Evolutionary conservation across 352 stramenopile species (phyloP), one percentile per base, ranked within the genome.

Genomic region (Pythium coloratum): DNA sequence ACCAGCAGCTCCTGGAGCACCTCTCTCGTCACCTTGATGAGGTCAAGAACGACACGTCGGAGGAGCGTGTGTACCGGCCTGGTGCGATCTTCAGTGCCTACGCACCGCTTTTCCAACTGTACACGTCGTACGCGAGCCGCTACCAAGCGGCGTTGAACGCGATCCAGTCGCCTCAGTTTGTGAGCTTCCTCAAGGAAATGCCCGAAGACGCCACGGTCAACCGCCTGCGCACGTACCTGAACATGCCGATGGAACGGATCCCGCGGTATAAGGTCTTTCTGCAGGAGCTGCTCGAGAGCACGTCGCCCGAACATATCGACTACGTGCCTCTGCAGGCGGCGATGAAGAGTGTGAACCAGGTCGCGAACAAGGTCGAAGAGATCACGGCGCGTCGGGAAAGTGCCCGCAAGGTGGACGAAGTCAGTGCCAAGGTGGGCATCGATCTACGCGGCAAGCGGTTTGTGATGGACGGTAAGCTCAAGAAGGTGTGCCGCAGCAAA

Each of bases 31-130:
- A 96, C 60, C 65, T 94, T 4, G 75, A 90, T 18, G 88, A 96
- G 62, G 84, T 80, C 9, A 78, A 75, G 26, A 59, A 67, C 10
- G 70, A 82, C 32, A 69, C 67, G 14, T 65, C 66, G 3, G 70
- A 72, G 1, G 73, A 76, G 18, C 38, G 49, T n/a, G 59, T 76
- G 14, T 62, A 76, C 62, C 68, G 57, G 33, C 67, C 67, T 46
- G 88, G 88, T 13, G 88, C 88, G 14, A 96, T 96, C 54, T 96
- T 96, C 53, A 91, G 89, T 57, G 86, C 88, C 1, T 96, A 94
- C 58, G 86, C 88, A 8, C 85, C 88, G 18, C 67, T 96, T 9
- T 90, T 96, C 62, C 83, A 96, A 61, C 64, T 96, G 6, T 96
- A 96, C 62, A 92, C 86, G 12, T 90, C 84, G 5, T 96, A 96